phyloP scores from a whole-genome alignment of 75 land plant genomes.

The Azolla pinnata region DNA sequence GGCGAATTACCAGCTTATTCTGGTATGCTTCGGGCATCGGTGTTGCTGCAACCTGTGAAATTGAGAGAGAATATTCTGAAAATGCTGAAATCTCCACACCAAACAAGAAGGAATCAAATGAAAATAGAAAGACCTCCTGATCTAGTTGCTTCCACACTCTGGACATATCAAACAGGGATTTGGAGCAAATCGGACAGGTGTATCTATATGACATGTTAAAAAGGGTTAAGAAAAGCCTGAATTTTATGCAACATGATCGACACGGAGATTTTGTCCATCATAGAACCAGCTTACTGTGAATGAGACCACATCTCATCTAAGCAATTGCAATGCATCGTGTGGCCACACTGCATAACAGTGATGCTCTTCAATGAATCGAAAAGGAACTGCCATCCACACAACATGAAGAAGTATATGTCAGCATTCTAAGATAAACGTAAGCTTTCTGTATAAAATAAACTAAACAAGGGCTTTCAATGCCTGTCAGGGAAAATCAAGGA shows the following conservation, averaged over 20 bases:
- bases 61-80: neutral
- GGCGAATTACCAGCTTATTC: constrained; percentile 47
- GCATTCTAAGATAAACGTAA: no score
- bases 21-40: constrained; percentile 72
- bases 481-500: no score
- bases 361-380: constrained; percentile 85
- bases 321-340: constrained; percentile 88
- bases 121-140: no score
- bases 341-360: constrained; percentile 78
- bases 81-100: neutral
- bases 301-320: constrained; percentile 61
- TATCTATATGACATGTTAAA: constrained; percentile 32
- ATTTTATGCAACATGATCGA: neutral
- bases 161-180: constrained; percentile 79
- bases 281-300: constrained; percentile 47
- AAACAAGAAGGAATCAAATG: constrained; percentile 2
- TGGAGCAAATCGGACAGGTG: constrained; percentile 82
- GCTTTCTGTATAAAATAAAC: neutral
- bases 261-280: neutral
- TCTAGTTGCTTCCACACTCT: constrained; percentile 64
- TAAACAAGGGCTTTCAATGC: no score
- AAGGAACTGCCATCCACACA: constrained; percentile 49
- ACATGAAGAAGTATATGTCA: neutral
- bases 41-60: constrained; percentile 62
- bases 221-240: neutral